A percentile compares a stretch with the other conserved stretches of the same genome.
Conservation (phyloP, 352 stramenopile species). For the Phytophthora hybrid region DNA sequence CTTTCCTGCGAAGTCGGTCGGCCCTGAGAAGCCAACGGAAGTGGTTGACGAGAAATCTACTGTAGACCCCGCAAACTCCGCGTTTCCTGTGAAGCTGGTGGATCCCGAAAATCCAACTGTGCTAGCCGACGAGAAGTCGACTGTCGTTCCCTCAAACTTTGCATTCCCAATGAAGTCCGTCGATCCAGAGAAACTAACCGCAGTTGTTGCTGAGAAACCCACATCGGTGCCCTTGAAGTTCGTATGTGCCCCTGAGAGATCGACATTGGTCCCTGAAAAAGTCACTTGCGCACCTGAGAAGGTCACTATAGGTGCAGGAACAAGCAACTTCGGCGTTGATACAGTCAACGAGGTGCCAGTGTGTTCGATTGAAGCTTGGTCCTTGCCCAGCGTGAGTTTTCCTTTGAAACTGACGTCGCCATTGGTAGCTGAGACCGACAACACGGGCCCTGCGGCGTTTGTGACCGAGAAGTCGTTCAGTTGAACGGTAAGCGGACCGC, state of each 20-base stretch:
- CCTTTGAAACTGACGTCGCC: slow-evolving; percentile 43
- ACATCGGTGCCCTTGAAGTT: slow-evolving; percentile 5
- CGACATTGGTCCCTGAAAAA: slow-evolving; percentile 16
- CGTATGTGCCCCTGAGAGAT: slow-evolving; percentile 12
- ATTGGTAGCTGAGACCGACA: slow-evolving; percentile 29
- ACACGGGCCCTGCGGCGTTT: slow-evolving; percentile 6
- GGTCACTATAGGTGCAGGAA: slow-evolving; percentile 16
- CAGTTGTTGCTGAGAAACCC: background rate
- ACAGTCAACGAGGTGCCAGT: slow-evolving; percentile 44
- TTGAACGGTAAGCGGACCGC: slow-evolving; percentile 40
- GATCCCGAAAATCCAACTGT: background rate
- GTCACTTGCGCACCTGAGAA: slow-evolving; percentile 15
- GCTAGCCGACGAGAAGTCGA: background rate
- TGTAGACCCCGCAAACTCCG: background rate
- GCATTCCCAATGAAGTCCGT: background rate
- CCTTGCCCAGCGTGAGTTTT: slow-evolving; percentile 30
- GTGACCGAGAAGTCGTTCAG: slow-evolving; percentile 38
- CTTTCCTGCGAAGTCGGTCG: background rate
- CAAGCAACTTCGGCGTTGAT: slow-evolving; percentile 23
- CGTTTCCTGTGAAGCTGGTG: background rate
- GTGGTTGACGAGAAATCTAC: background rate
- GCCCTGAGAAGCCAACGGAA: background rate
- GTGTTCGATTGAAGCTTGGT: slow-evolving; percentile 39
- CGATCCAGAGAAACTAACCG: background rate
- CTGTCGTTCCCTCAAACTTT: background rate